A percentile compares a stretch with the other conserved stretches of the same genome.
Conservation (phyloP, 2,329 filamentous ascomycete genomes). For the Cryphonectria parasitica region DNA sequence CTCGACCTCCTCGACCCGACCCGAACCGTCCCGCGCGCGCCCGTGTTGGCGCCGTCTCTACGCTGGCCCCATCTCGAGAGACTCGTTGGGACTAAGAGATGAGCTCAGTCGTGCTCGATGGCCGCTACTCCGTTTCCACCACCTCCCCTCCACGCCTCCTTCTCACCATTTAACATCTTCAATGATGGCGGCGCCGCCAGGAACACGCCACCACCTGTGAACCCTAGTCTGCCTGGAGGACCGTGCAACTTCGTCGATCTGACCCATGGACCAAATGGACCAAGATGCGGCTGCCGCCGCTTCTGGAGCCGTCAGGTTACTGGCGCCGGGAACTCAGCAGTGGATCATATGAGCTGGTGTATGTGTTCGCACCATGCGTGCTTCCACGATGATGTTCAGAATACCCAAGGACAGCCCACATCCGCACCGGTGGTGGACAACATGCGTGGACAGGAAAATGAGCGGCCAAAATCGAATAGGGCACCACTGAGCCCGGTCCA, state of each 20-base stretch:
- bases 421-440: constrained; percentile 24
- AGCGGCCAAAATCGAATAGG: constrained; percentile 51
- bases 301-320: constrained; percentile 57
- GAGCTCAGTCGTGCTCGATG: constrained; percentile 49
- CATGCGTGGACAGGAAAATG: constrained; percentile 53
- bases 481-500: constrained; percentile 57
- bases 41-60: constrained; percentile 16
- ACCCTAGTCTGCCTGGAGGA: constrained; percentile 51
- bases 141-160: constrained; percentile 44
- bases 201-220: constrained; percentile 31
- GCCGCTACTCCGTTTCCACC: constrained; percentile 55
- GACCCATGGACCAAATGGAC: constrained; percentile 53
- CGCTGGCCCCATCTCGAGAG: constrained; percentile 29
- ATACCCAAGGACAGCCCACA: constrained; percentile 32
- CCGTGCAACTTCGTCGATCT: constrained; percentile 63
- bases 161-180: constrained; percentile 59
- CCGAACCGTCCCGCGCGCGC: constrained; percentile 8
- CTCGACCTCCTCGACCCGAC: constrained; percentile 11
- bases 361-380: constrained; percentile 68
- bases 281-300: constrained; percentile 62
- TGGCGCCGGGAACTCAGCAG: constrained; percentile 37
- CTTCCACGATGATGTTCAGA: constrained; percentile 57
- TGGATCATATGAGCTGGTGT: constrained; percentile 56
- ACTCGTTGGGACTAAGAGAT: constrained; percentile 38
- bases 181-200: constrained; percentile 45